Base-by-base conservation (phyloP, 345 rosid genomes). In the Populus pruinosa region DNA sequence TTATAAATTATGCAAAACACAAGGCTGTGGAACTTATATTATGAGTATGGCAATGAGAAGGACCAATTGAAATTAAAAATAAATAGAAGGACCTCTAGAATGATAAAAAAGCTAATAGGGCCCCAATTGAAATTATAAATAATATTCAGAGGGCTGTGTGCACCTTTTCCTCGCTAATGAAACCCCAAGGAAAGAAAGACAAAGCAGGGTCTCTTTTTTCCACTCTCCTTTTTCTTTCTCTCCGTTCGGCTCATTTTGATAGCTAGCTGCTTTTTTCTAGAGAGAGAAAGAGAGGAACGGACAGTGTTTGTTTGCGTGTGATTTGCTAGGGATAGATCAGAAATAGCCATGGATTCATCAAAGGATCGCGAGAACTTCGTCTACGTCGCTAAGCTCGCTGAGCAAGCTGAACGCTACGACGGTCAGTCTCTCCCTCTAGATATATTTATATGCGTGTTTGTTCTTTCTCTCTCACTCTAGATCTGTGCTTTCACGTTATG, bases 391-490 rank as follows among this genome's bases (percentile, higher is more conserved):
- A 90, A 87, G 79, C 84, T 90, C n/a, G 88, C 91, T n/a, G 93
- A 90, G 80, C 93, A 90, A 77, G 89, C 91, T 68, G 91, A 90
- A 71, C 90, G 93, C 25, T 90, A 88, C 70, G 90, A 88, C 65
- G 89, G 87, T 86, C 62, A 7, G 8, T 53, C 73, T 55, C 70
- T 76, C 64, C 27, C 53, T 69, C 67, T 8, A 9, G 10, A 13
- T 56, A 1, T 59, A 23, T 59, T 59, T n/a, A 59, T 25, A 59
- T 49, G 2, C 13, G 33, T 70, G 5, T 18, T 5, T 31, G 29
- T 47, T 35, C 20, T 35, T 23, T 31, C 50, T 70, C 56, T 39
- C 43, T 29, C 47, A 2, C 47, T 27, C 71, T 62, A 77, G 75
- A 73, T 73, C 61, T 74, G 27, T 79, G 43, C 14, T 13, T 67